These are phyloP conservation scores for Capillidium heterosporum DNA, from an alignment of 371 early-diverging fungal genomes.

Conservation along the genomic window DNA sequence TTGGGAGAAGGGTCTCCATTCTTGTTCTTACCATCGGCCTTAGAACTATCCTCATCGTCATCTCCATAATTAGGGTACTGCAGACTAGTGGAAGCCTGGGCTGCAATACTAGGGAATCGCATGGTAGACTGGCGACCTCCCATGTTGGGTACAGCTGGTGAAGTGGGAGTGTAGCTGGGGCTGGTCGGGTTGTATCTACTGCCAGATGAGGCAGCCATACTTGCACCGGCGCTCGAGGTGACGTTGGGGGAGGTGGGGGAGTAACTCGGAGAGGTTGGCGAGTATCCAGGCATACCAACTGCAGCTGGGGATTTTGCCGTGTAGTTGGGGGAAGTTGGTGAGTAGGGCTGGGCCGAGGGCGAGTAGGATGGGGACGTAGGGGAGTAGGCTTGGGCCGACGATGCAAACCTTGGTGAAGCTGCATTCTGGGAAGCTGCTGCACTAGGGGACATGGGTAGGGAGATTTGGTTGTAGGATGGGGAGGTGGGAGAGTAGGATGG, in stretches of 20 bases:
- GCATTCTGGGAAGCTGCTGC: not conserved
- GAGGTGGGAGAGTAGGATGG: conserved; percentile 31
- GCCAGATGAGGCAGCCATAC: conserved; percentile 48
- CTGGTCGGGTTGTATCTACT: conserved; percentile 65
- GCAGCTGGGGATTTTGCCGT: conserved; percentile 46
- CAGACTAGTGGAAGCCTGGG: too few relatives aligned
- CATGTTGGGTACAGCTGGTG: conserved; percentile 27
- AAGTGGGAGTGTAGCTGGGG: conserved; percentile 60
- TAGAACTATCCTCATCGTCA: too few relatives aligned
- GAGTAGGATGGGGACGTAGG: conserved; percentile 30
- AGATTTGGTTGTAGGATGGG: conserved; percentile 37
- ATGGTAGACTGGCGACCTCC: too few relatives aligned
- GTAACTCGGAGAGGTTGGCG: conserved; percentile 42
- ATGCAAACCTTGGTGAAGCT: conserved; percentile 9
- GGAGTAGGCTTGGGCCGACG: not conserved
- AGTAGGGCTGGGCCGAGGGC: conserved; percentile 49
- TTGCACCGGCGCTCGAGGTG: conserved; percentile 13
- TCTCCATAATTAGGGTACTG: too few relatives aligned
- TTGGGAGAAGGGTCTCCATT: too few relatives aligned
- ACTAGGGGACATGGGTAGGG: conserved; percentile 22
- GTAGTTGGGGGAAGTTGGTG: conserved; percentile 55
- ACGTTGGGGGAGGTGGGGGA: conserved; percentile 22
- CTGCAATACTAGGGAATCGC: too few relatives aligned
- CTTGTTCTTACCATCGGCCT: too few relatives aligned
- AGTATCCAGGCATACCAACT: conserved; percentile 54